Base-by-base conservation (phyloP, 2,329 filamentous ascomycete species). In the Phaeomoniella chlamydospora region DNA sequence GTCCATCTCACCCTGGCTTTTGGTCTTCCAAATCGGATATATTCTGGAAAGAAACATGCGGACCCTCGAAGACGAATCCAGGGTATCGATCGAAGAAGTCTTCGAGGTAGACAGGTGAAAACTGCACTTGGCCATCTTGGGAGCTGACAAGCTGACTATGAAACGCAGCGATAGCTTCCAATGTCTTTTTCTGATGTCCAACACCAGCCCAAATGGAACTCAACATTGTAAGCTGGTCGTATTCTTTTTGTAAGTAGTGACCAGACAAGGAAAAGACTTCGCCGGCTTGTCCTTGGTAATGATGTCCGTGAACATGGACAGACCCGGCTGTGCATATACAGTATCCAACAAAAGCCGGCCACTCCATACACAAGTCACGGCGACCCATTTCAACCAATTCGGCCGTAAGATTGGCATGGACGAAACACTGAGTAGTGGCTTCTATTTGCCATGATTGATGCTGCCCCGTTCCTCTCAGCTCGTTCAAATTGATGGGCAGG, bases 401-500 rank as follows among this genome's bases (percentile, higher is more conserved):
- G 1, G 82, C 77, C 35, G 92, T 87, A 4, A 84, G 83, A 49
- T 92, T 93, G 4, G 85, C 84, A 45, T 93, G 85, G 13, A 87
- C 62, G 52, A 78, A 90, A 55, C 85, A 92, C 51, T 88, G 69
- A 48, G 90, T 88, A 0, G 84, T 92, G 0, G 85, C 83, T 52
- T 92, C 83, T 33, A 92, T 88, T 52, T 92, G 85, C 85, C 85
- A 93, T 17, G 82, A 87, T 52, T 92, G 84, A 45, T 92, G 82
- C 49, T 92, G 84, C 1, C 81, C 81, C 1, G 73, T 79, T 11
- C 81, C 80, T 10, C 81, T 74, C 4, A 93, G 70, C 53, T 92
- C 85, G 15, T 79, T 73, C 3, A 92, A 65, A 53, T 92, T 81
- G 42, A 93, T 80, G 0, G 85, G 85, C 4, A 93, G 64, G 55